phyloP scores from a whole-genome alignment of 805 yeast genomes.

The Saturnispora halmiae region DNA sequence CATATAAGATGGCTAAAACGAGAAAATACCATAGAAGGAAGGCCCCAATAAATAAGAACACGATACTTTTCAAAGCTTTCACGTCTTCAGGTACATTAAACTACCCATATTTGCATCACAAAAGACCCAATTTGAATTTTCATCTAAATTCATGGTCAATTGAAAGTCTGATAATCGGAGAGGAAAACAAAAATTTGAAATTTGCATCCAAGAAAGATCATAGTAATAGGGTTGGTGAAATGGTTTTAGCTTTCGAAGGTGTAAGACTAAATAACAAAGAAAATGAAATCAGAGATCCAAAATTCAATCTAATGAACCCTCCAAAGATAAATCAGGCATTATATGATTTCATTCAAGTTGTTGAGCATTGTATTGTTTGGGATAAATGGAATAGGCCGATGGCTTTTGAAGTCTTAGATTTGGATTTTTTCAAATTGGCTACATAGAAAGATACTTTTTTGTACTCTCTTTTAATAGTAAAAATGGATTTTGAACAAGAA shows the following conservation, averaged over 20 bases:
- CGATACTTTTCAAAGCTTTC: constrained; percentile 6
- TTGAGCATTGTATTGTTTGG: constrained; percentile 8
- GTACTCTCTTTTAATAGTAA: constrained; percentile 13
- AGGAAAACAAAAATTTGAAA: background rate
- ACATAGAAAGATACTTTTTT: background rate
- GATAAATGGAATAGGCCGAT: constrained; percentile 8
- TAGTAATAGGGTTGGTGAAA: constrained; percentile 6
- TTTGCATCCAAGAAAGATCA: too few relatives aligned
- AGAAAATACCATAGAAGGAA: constrained; percentile 1
- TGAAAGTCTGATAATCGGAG: background rate
- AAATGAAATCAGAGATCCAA: background rate
- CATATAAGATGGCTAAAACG: background rate
- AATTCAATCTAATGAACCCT: background rate
- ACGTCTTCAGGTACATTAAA: constrained; percentile 5
- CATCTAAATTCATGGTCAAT: constrained; percentile 5
- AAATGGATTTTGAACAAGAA: constrained; percentile 28
- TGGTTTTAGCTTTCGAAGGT: constrained; percentile 7
- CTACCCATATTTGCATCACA: constrained; percentile 8
- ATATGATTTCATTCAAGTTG: background rate
- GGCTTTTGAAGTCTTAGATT: constrained; percentile 6
- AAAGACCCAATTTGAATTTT: constrained; percentile 5
- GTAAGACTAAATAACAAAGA: background rate
- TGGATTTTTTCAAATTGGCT: constrained; percentile 5
- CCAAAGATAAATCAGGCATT: background rate
- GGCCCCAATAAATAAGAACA: constrained; percentile 4